Percentiles rank a stretch among this genome's conserved stretches.
phyloP scores from a whole-genome alignment of 192 early-diverging fungal species.

The Bifiguratus adelaidae region DNA sequence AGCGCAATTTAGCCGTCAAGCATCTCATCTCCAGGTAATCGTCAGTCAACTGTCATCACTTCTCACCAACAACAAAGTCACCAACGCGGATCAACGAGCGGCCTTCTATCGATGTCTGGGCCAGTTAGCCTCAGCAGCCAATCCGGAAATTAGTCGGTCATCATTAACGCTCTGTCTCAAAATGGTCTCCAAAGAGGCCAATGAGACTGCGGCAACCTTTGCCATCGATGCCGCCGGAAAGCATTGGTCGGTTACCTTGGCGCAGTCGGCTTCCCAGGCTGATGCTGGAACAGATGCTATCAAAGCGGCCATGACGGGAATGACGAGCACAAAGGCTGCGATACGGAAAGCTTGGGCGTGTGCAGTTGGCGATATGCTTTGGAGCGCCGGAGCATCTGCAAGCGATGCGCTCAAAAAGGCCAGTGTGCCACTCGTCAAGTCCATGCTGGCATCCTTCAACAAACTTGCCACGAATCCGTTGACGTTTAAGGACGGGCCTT shows the following conservation, averaged over 20 bases:
- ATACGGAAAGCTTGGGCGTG: slow-evolving; percentile 57
- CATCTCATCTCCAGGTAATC: slow-evolving; percentile 41
- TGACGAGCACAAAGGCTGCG: slow-evolving; percentile 47
- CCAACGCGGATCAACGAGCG: slow-evolving; percentile 58
- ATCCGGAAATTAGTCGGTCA: slow-evolving; percentile 28
- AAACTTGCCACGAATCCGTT: slow-evolving; percentile 50
- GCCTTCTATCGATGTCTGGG: slow-evolving; percentile 45
- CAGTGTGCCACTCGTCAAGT: slow-evolving; percentile 24
- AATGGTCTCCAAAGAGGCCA: slow-evolving; percentile 69
- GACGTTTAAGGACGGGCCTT: slow-evolving; percentile 38
- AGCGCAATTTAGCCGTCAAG: slow-evolving; percentile 26
- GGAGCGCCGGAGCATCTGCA: slow-evolving; percentile 20
- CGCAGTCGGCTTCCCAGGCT: slow-evolving; percentile 7
- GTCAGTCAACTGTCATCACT: slow-evolving; percentile 48
- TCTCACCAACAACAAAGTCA: slow-evolving; percentile 39
- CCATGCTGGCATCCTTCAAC: slow-evolving; percentile 36
- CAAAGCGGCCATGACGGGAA: slow-evolving; percentile 36
- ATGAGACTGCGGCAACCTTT: slow-evolving; percentile 51
- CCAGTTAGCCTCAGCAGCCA: slow-evolving; percentile 15
- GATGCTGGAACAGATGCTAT: slow-evolving; percentile 27
- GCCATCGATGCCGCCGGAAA: slow-evolving; percentile 46
- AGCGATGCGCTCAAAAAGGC: slow-evolving; percentile 6
- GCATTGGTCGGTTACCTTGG: slow-evolving; percentile 40
- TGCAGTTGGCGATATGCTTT: slow-evolving; percentile 42
- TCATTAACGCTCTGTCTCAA: slow-evolving; percentile 50